A percentile compares a stretch with the other conserved stretches of the same genome.
Conservation (phyloP, 305 asterid species). For the Plantago rigida region DNA sequence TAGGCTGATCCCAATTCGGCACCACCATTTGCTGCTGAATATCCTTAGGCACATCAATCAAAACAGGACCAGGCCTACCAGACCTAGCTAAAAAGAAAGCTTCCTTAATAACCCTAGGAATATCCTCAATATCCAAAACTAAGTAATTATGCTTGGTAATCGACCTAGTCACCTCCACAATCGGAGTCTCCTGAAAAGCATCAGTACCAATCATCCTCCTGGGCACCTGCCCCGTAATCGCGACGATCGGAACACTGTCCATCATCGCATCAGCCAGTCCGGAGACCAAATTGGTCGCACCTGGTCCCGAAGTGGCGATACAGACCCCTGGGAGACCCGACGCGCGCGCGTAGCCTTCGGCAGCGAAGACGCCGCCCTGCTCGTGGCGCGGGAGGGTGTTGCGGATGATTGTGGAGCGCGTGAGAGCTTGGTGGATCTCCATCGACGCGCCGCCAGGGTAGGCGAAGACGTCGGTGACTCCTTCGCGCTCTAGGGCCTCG, state of each 20-base stretch:
- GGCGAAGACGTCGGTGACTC: constrained; percentile 53
- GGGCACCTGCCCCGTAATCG: constrained; percentile 62
- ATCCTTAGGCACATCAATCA: constrained; percentile 62
- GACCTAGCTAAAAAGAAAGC: constrained; percentile 46
- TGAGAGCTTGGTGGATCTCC: constrained; percentile 62
- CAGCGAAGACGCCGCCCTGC: constrained; percentile 66
- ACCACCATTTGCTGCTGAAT: constrained; percentile 51
- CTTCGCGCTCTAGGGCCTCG: constrained; percentile 60
- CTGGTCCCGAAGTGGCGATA: constrained; percentile 70
- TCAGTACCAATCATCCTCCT: constrained; percentile 56
- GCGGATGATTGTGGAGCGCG: constrained; percentile 44
- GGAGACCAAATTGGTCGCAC: constrained; percentile 56
- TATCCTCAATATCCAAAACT: constrained; percentile 53
- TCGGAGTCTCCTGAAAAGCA: constrained; percentile 60
- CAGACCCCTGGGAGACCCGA: constrained; percentile 57
- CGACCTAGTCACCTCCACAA: constrained; percentile 54
- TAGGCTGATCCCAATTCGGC: constrained; percentile 46
- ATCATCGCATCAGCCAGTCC: constrained; percentile 53
- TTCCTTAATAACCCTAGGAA: constrained; percentile 47
- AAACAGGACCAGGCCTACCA: constrained; percentile 63
- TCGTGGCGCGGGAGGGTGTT: constrained; percentile 62
- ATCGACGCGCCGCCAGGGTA: constrained; percentile 62
- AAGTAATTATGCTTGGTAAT: constrained; percentile 62
- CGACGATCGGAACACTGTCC: constrained; percentile 52
- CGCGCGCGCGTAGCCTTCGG: constrained; percentile 67